Base-by-base conservation (phyloP, 345 rosid species). In the Raphanus raphanistrum region DNA sequence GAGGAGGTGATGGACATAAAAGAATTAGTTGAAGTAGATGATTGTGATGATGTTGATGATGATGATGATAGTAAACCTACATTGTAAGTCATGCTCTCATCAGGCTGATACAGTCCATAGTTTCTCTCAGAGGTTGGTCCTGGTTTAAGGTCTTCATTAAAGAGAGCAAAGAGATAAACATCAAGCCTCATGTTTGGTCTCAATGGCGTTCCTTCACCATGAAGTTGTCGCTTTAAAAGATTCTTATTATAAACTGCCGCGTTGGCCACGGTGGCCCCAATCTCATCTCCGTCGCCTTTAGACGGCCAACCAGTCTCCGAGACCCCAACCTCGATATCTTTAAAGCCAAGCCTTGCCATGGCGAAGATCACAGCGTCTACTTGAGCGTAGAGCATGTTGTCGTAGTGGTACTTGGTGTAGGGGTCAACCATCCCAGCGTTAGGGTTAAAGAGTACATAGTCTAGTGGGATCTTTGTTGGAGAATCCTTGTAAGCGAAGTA, bases 301-400 rank as follows among this genome's bases (percentile, higher is more conserved):
- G 99, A 92, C 0, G 99, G 99, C 99, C 99, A 95, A 0, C 99
- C 99, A 0, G 99, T 95, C 73, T 95, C 99, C 0, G 98, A 86
- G 33, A 95, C 94, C 28, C 86, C 77, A 8, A 92, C 96, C 71
- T 91, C 99, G 35, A 95, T 86, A 8, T 86, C 88, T 5, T 33
- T 68, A 55, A 77, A 91, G 2, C 98, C 99, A 82, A 95, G 70
- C 50, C 82, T 85, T 1, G 83, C 85, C 75, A 90, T 90, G 45
- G 99, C 99, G 43, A 86, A 90, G 13, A 84, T 68, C 12, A 85
- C 87, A 0, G 99, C 99, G 43, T 95, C 99, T 11, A 88, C 98
- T 80, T 91, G 97, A 8, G 99, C 99, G 60, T 95, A 95, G 6
- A 95, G 68, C 98, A 95, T 95, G 77, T 92, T 95, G 83, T 95